Conservation (phyloP, 2,329 filamentous ascomycete genomes). For the Alternaria conjuncta region DNA sequence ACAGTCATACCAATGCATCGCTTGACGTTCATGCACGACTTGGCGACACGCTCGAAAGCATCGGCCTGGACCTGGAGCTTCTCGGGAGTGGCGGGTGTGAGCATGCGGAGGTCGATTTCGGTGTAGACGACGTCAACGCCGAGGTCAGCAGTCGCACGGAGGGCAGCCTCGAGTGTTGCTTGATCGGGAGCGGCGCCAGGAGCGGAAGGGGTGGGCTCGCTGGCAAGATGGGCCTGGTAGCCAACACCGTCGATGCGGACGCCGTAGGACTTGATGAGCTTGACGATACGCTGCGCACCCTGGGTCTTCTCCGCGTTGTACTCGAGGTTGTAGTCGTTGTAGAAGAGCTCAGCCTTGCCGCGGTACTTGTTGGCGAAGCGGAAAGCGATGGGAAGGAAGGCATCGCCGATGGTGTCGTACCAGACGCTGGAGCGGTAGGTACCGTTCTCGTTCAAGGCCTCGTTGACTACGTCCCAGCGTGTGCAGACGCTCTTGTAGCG, state of each 20-base stretch:
- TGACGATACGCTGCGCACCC: conserved; percentile 47
- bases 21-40: conserved; percentile 46
- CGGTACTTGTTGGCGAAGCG: conserved; percentile 49
- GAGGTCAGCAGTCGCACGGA: conserved; percentile 60
- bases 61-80: conserved; percentile 56
- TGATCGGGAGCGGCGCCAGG: conserved; percentile 52
- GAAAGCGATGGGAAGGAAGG: conserved; percentile 56
- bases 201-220: conserved; percentile 59
- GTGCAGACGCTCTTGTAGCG: conserved; percentile 50
- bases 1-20: conserved; percentile 50
- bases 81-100: conserved; percentile 54
- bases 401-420: conserved; percentile 52
- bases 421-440: conserved; percentile 53
- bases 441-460: conserved; percentile 49
- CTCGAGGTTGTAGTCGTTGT: conserved; percentile 72
- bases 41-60: conserved; percentile 54
- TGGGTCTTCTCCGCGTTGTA: conserved; percentile 54
- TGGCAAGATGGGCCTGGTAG: conserved; percentile 64
- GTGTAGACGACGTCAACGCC: conserved; percentile 67
- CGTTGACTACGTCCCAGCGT: conserved; percentile 51
- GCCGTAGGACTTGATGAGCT: conserved; percentile 50
- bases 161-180: conserved; percentile 54
- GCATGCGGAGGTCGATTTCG: conserved; percentile 65
- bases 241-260: conserved; percentile 67
- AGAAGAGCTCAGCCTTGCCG: conserved; percentile 56